Percentiles rank a stretch among this genome's conserved stretches.
phyloP scores from a whole-genome alignment of 306 rosid species.

The Morella rubra region DNA sequence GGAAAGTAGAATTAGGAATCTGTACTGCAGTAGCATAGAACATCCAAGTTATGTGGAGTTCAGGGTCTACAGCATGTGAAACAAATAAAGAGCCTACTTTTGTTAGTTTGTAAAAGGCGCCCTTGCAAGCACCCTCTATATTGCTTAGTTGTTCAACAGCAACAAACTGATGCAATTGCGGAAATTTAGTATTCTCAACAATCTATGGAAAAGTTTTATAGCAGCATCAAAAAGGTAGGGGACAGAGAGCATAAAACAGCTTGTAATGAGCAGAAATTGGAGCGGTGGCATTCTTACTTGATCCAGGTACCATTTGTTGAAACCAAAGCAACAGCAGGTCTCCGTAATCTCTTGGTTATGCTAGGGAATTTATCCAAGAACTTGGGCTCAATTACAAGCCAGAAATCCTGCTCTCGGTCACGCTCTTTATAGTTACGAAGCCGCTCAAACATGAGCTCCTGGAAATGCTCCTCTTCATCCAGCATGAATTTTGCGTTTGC shows the following conservation, averaged over 20 bases:
- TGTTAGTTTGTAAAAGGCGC: not conserved
- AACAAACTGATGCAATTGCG: not conserved
- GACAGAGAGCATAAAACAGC: not conserved
- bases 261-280: constrained; percentile 9
- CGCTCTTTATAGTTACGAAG: constrained; percentile 65
- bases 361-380: constrained; percentile 89
- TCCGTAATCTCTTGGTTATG: constrained; percentile 64
- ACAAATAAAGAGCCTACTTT: not conserved
- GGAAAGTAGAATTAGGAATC: not conserved
- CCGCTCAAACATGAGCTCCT: constrained; percentile 73
- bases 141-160: not conserved
- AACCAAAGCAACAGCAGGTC: constrained; percentile 96
- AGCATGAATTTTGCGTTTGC: constrained; percentile 98
- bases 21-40: not conserved
- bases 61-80: not conserved
- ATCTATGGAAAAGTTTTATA: not conserved
- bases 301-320: constrained; percentile 96
- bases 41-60: not conserved
- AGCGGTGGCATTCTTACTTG: constrained; percentile 55
- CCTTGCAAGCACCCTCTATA: not conserved
- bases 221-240: not conserved
- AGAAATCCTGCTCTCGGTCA: constrained; percentile 76
- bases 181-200: not conserved
- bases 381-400: constrained; percentile 96
- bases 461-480: constrained; percentile 97